Evolutionary conservation across 108 stramenopile genomes (phyloP).

Genomic region (Seminavis robusta): DNA sequence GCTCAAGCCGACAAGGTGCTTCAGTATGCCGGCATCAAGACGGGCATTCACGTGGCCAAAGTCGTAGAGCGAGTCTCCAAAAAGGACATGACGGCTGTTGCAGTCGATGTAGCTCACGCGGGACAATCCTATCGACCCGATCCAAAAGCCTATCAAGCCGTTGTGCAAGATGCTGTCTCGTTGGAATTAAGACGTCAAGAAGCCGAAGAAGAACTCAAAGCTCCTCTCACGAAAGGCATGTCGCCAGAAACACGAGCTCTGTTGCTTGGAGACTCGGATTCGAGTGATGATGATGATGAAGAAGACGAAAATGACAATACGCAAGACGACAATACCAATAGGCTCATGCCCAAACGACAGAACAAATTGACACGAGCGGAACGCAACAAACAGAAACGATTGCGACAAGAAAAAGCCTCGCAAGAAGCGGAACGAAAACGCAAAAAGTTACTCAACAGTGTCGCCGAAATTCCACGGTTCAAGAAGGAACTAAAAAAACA

Average conservation of each 20-base stretch:
- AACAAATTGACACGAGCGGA: conserved; percentile 80
- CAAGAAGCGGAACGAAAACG: conserved; percentile 39
- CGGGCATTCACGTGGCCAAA: conserved; percentile 7
- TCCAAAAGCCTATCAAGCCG: conserved; percentile 56
- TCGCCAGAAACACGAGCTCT: conserved; percentile 62
- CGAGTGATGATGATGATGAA: conserved; percentile 45
- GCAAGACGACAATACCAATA: conserved; percentile 8
- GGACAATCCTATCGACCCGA: conserved; percentile 88
- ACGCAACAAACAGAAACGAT: conserved; percentile 78
- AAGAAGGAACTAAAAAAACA: conserved; percentile 34
- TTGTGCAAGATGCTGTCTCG: conserved; percentile 59
- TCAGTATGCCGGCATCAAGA: conserved; percentile 20
- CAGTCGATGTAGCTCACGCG: conserved; percentile 64
- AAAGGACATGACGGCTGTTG: conserved; percentile 25
- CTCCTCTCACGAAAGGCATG: conserved; percentile 59
- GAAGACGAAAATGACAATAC: conserved; percentile 42
- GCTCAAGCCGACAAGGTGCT: conserved; percentile 20
- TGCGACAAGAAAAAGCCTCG: conserved; percentile 41
- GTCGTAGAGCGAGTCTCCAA: conserved; percentile 10
- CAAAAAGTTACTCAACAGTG: conserved; percentile 55
- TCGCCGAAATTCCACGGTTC: conserved; percentile 38
- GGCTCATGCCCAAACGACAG: conserved; percentile 35
- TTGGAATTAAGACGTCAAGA: conserved; percentile 72
- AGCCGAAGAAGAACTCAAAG: conserved; percentile 48
- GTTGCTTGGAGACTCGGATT: conserved; percentile 43